Evolutionary conservation across 352 stramenopile species (phyloP).

Genomic region (Phytopythium chamaehyphon): DNA sequence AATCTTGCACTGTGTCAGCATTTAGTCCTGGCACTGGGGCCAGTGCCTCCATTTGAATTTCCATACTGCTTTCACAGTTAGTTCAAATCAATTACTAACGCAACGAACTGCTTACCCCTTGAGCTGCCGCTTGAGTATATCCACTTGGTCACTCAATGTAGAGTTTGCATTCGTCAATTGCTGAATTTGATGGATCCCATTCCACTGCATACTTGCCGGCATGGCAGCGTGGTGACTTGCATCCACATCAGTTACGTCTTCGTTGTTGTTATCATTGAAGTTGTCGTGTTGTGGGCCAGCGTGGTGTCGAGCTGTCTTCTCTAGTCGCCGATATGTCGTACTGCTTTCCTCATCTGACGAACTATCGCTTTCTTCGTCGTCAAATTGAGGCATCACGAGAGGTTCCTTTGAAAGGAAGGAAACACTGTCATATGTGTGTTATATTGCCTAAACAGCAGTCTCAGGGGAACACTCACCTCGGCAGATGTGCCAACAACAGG

Average conservation of each 20-base stretch:
- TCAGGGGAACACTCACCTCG: background rate
- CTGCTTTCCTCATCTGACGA: conserved; percentile 14
- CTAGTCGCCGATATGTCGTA: background rate
- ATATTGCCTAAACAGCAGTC: background rate
- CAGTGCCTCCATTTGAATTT: conserved; percentile 70
- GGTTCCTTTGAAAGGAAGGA: conserved; percentile 14
- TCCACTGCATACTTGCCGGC: conserved; percentile 37
- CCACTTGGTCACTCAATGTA: conserved; percentile 31
- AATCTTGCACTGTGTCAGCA: conserved; percentile 41
- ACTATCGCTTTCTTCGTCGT: conserved; percentile 61
- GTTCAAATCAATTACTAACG: background rate
- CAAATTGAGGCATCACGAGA: conserved; percentile 59
- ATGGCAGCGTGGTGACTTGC: background rate
- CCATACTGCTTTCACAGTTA: conserved; percentile 22
- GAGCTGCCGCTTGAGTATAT: conserved; percentile 55
- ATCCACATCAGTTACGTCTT: conserved; percentile 18
- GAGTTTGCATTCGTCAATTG: conserved; percentile 58
- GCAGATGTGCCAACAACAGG: background rate
- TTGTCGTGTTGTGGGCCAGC: background rate
- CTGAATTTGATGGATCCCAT: conserved; percentile 50
- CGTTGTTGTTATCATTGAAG: conserved; percentile 18
- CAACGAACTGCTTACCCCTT: conserved; percentile 29
- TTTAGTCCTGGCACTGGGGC: conserved; percentile 59
- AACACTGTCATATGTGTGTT: background rate
- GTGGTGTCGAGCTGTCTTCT: background rate